phyloP scores from a whole-genome alignment of 768 basidiomycete species.

The Macrolepiota dolichaula region DNA sequence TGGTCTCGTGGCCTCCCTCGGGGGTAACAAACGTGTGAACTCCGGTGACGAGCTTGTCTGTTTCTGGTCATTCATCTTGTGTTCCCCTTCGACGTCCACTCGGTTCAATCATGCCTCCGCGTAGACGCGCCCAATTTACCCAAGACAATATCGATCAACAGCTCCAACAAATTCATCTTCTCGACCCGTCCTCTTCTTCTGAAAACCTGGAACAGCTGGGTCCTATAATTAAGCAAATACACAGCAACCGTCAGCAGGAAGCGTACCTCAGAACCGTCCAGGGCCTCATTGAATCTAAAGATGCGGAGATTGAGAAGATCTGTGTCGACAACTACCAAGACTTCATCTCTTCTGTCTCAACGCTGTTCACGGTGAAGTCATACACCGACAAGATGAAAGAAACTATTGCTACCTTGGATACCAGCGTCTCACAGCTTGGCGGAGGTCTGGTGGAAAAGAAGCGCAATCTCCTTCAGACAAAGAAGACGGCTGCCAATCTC shows the following conservation, averaged over 20 bases:
- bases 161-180: slow-evolving; percentile 85
- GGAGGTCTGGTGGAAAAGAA: slow-evolving; percentile 92
- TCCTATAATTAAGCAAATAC: slow-evolving; percentile 92
- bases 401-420: slow-evolving; percentile 85
- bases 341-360: slow-evolving; percentile 96
- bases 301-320: slow-evolving; percentile 93
- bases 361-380: slow-evolving; percentile 91
- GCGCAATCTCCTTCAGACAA: slow-evolving; percentile 80
- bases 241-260: slow-evolving; percentile 85
- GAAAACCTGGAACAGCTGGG: slow-evolving; percentile 96
- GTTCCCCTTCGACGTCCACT: slow-evolving; percentile 10
- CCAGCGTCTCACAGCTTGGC: slow-evolving; percentile 85
- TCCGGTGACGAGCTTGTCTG: slow-evolving; percentile 18
- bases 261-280: slow-evolving; percentile 83
- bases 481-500: slow-evolving; percentile 89
- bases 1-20: slow-evolving; percentile 13
- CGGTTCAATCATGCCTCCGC: slow-evolving; percentile 64
- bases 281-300: slow-evolving; percentile 89
- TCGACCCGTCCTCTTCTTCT: slow-evolving; percentile 82
- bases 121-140: slow-evolving; percentile 70
- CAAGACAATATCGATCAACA: slow-evolving; percentile 87
- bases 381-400: slow-evolving; percentile 94
- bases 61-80: slow-evolving; percentile 15
- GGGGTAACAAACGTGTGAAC: slow-evolving; percentile 17
- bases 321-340: slow-evolving; percentile 97